These are phyloP conservation scores for Zasmidium citrigriseum DNA, from an alignment of 2,329 filamentous ascomycete species.

Conservation along the genomic window DNA sequence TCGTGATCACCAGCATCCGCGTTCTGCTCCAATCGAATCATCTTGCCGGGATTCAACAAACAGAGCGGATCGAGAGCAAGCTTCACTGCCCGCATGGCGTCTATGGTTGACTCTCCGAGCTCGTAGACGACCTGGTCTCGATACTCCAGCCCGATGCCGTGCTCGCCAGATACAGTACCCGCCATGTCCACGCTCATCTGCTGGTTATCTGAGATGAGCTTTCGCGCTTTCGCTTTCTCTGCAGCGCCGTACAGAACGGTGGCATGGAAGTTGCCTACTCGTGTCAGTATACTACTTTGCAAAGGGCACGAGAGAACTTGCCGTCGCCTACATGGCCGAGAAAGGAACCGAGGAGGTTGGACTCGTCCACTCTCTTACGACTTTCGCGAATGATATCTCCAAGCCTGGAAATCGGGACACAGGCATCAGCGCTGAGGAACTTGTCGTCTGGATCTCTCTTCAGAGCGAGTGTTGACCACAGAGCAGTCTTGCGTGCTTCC, in stretches of 20 bases:
- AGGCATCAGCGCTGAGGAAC: slow-evolving; percentile 22
- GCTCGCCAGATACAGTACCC: slow-evolving; percentile 86
- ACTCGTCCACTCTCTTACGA: slow-evolving; percentile 83
- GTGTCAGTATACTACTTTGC: background rate
- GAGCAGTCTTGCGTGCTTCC: slow-evolving; percentile 4
- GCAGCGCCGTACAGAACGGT: slow-evolving; percentile 81
- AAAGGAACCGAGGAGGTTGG: slow-evolving; percentile 83
- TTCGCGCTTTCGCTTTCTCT: slow-evolving; percentile 39
- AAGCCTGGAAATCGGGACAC: slow-evolving; percentile 59
- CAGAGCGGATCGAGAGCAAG: slow-evolving; percentile 78
- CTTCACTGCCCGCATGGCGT: slow-evolving; percentile 84
- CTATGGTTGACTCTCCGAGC: slow-evolving; percentile 76
- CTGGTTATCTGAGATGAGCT: background rate
- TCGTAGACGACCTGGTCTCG: slow-evolving; percentile 78
- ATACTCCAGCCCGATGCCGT: slow-evolving; percentile 83
- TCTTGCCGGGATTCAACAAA: slow-evolving; percentile 91
- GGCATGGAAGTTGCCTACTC: slow-evolving; percentile 83
- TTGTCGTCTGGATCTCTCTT: slow-evolving; percentile 43
- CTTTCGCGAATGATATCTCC: slow-evolving; percentile 72
- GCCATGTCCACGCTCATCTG: slow-evolving; percentile 85
- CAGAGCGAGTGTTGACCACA: slow-evolving; percentile 62
- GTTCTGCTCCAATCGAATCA: slow-evolving; percentile 41
- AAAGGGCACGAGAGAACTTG: background rate
- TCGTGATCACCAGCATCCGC: background rate
- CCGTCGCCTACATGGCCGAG: slow-evolving; percentile 83